These are phyloP conservation scores for Aspergillus sp. DNA, from an alignment of 2,329 filamentous ascomycete genomes.

Conservation along the genomic window DNA sequence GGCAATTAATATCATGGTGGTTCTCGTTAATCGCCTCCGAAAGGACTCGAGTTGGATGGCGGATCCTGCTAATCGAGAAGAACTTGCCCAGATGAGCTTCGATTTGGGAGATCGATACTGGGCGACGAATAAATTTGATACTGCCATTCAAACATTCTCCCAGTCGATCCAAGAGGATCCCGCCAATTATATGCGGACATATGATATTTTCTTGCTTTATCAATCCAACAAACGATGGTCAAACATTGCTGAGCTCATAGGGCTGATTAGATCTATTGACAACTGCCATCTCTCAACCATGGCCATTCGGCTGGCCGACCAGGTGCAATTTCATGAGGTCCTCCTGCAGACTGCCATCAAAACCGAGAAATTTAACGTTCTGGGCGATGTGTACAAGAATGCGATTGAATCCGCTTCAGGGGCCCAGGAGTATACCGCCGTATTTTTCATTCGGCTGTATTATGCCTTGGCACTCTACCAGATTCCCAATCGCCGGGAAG, in stretches of 20 bases:
- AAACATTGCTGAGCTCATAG: conserved; percentile 3
- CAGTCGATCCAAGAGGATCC: conserved; percentile 5
- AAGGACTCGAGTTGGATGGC: conserved; percentile 8
- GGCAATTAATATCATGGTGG: conserved; percentile 9
- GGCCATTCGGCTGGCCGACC: conserved; percentile 7
- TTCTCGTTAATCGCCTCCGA: conserved; percentile 2
- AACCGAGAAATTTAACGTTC: conserved; percentile 9
- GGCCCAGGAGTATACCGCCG: conserved; percentile 3
- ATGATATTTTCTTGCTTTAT: conserved; percentile 7
- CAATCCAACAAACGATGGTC: conserved; percentile 6
- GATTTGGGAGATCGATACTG: conserved; percentile 10
- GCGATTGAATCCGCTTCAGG: conserved; percentile 10
- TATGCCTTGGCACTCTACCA: conserved; percentile 11
- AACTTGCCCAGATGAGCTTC: conserved; percentile 10
- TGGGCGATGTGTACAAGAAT: conserved; percentile 13
- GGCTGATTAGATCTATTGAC: too few relatives aligned
- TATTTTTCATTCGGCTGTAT: conserved; percentile 10
- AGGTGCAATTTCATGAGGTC: conserved; percentile 9
- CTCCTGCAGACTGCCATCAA: conserved; percentile 12
- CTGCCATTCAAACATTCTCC: conserved; percentile 7
- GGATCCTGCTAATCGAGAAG: not conserved
- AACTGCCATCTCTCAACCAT: not conserved
- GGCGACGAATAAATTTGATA: conserved; percentile 3
- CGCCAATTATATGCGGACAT: conserved; percentile 4
- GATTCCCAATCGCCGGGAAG: conserved; percentile 4